phyloP scores from a whole-genome alignment of 768 basidiomycete genomes.

The Austroboletus eburneus region DNA sequence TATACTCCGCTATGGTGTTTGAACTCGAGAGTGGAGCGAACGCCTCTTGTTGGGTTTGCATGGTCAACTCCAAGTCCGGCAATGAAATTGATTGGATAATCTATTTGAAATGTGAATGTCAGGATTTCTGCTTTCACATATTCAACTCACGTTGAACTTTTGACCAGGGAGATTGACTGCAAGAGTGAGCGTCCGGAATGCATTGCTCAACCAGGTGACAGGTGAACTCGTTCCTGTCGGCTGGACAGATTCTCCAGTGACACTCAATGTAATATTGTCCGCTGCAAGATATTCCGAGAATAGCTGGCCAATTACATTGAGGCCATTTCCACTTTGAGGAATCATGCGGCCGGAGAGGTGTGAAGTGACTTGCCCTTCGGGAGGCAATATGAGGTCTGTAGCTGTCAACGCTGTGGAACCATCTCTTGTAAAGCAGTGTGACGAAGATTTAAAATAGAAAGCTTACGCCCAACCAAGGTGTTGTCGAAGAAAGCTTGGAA shows the following conservation, averaged over 20 bases:
- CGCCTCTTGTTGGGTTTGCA: conserved; percentile 48
- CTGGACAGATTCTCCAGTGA: conserved; percentile 57
- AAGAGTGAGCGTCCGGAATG: conserved; percentile 63
- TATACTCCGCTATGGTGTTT: conserved; percentile 52
- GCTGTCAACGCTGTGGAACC: conserved; percentile 46
- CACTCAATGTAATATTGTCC: conserved; percentile 56
- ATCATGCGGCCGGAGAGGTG: conserved; percentile 63
- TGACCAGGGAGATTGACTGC: conserved; percentile 60
- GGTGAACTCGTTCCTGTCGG: conserved; percentile 48
- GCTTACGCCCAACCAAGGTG: conserved; percentile 58
- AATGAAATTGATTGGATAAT: conserved; percentile 63
- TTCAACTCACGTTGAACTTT: conserved; percentile 41
- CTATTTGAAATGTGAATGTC: conserved; percentile 23
- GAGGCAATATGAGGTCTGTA: conserved; percentile 45
- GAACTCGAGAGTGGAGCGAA: conserved; percentile 62
- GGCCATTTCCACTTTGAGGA: conserved; percentile 52
- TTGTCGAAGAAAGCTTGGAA: conserved; percentile 61
- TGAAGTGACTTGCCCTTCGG: conserved; percentile 42
- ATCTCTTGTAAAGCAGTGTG: not conserved
- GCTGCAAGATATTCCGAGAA: conserved; percentile 65
- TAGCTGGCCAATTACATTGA: conserved; percentile 53
- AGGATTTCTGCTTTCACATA: not conserved
- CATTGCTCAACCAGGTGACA: conserved; percentile 63
- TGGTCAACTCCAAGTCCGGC: conserved; percentile 50
- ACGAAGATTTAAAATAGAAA: not conserved